Evolutionary conservation across 495 filamentous ascomycete species (phyloP).

Genomic region (Venustampulla echinocandica): DNA sequence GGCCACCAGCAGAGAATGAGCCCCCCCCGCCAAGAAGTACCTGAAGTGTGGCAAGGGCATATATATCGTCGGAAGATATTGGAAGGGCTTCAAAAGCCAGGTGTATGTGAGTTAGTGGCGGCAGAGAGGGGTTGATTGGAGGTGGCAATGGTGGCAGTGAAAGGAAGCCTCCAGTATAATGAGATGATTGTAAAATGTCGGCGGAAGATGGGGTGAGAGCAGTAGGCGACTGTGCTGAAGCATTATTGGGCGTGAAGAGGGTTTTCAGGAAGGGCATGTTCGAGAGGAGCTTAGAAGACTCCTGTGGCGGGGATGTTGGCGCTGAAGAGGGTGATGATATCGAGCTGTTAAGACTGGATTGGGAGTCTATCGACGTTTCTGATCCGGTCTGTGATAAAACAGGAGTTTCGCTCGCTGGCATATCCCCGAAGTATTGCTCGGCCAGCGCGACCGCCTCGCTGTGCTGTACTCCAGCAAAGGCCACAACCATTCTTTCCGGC

Average conservation of each 20-base stretch:
- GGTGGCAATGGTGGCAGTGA: conserved; percentile 71
- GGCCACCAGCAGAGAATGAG: conserved; percentile 94
- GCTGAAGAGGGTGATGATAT: conserved; percentile 32
- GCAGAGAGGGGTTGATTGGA: conserved; percentile 68
- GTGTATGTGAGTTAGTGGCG: conserved; percentile 80
- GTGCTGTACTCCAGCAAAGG: conserved; percentile 88
- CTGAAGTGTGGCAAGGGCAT: conserved; percentile 92
- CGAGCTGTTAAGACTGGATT: conserved; percentile 30
- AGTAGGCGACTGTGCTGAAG: conserved; percentile 42
- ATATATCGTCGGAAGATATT: conserved; percentile 85
- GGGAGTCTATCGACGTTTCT: conserved; percentile 47
- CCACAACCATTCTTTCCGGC: conserved; percentile 85
- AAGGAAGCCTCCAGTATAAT: conserved; percentile 91
- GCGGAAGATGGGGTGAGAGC: conserved; percentile 37
- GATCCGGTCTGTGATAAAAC: conserved; percentile 48
- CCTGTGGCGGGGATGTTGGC: conserved; percentile 35
- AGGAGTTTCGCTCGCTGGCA: conserved; percentile 48
- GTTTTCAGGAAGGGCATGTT: conserved; percentile 93
- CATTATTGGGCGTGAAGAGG: conserved; percentile 55
- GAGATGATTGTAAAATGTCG: conserved; percentile 57
- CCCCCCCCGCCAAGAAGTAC: conserved; percentile 93
- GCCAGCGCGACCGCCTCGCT: conserved; percentile 69
- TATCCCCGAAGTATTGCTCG: conserved; percentile 83
- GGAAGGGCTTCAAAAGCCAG: conserved; percentile 93
- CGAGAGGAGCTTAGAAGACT: conserved; percentile 58